Conservation (phyloP, 2,329 filamentous ascomycete genomes). For the Apiospora kogelbergensis region DNA sequence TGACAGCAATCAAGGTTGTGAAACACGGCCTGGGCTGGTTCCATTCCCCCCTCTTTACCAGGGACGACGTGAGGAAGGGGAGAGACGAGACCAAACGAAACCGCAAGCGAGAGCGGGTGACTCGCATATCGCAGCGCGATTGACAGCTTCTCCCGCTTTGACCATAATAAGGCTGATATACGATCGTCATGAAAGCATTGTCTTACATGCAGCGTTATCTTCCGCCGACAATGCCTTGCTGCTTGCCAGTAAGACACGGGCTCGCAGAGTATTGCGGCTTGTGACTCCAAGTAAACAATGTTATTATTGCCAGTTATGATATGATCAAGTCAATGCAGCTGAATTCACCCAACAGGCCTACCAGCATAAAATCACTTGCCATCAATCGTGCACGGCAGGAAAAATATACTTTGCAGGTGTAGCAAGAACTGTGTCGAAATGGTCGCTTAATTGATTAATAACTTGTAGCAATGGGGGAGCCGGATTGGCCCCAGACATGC, state of each 20-base stretch:
- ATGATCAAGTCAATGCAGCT: not conserved
- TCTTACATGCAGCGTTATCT: not conserved
- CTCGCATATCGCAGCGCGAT: not conserved
- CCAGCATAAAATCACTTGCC: not conserved
- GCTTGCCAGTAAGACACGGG: not conserved
- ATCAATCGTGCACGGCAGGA: not conserved
- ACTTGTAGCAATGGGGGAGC: not conserved
- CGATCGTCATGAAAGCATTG: not conserved
- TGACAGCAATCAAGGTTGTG: not conserved
- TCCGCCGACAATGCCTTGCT: not conserved
- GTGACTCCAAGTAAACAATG: not conserved
- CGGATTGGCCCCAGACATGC: not conserved
- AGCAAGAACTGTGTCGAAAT: not conserved
- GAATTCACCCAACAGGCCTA: not conserved
- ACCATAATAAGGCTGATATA: conserved; percentile 6
- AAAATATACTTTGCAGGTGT: not conserved
- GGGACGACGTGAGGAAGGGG: not conserved
- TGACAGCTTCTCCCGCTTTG: not conserved
- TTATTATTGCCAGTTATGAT: not conserved
- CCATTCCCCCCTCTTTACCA: not conserved
- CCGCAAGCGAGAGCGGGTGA: not conserved
- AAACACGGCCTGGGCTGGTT: not conserved
- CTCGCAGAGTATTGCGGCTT: not conserved
- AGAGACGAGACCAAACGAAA: not conserved
- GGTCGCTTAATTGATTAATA: not conserved